Evolutionary conservation across 2,329 filamentous ascomycete genomes (phyloP), one percentile per base, ranked within the genome.

Genomic region (Diaporthe aspalathi): DNA sequence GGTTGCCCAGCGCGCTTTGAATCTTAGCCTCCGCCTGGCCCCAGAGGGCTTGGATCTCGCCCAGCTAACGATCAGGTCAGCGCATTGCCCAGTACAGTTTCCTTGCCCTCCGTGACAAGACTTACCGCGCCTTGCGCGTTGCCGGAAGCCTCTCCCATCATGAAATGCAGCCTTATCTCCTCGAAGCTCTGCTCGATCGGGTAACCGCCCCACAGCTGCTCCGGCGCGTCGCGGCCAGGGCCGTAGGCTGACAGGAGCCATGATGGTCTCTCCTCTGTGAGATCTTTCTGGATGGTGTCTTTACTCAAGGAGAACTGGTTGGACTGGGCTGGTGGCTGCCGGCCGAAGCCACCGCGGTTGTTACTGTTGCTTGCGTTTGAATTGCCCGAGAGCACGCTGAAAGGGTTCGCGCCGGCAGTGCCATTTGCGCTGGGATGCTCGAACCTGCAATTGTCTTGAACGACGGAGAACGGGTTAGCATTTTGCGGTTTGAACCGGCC

Each of bases 211-310:
- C 97, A 95, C 1, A 98, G 86, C 81, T 97, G 94, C 22, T 90
- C 89, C 0, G 95, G 95, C 1, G 92, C 90, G 76, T 94, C 89
- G 76, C 85, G 87, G 5, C 92, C 92, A 0, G 95, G 94, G 0
- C 91, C 93, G 80, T 97, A 98, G 27, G 92, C 88, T 1, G 95
- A 97, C 29, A 98, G 87, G 5, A 96, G 91, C 93, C 95, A 98
- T 85, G 89, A 83, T 22, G 95, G 95, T 11, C 88, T 87, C 72
- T 96, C 93, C 27, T 86, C 85, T 0, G 86, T 88, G 56, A 97
- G 84, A 78, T 97, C 94, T 67, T 83, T 82, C 72, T 87, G 86
- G 75, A 97, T 91, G 2, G 82, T 83, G 0, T 89, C 88, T 52
- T 82, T 81, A n/a, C 83, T 88, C 50, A 94, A 80, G 54, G 81